These are phyloP conservation scores for Lactarius indigo DNA, from an alignment of 768 basidiomycete species.

Conservation along the genomic window DNA sequence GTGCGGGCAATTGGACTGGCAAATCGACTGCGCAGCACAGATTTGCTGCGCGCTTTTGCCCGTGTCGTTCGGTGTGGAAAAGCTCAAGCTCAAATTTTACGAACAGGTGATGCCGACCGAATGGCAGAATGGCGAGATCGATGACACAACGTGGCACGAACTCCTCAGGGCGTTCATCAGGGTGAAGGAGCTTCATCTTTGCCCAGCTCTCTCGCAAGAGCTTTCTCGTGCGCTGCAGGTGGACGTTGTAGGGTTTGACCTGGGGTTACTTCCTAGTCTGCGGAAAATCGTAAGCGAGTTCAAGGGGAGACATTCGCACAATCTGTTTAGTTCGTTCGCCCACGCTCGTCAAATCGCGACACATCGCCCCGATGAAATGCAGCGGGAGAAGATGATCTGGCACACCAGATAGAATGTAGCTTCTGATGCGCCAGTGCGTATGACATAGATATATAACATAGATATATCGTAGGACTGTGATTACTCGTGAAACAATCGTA, in stretches of 20 bases:
- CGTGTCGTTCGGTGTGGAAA: neutral
- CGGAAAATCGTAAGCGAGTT: too few species aligned
- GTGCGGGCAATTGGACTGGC: neutral
- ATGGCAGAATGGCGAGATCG: neutral
- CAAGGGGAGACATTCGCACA: too few species aligned
- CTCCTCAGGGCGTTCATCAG: neutral
- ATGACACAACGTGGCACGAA: neutral
- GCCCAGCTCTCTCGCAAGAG: neutral
- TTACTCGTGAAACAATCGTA: too few species aligned
- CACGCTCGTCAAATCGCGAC: too few species aligned
- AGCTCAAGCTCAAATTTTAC: neutral
- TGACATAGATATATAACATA: too few species aligned
- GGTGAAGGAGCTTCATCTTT: neutral
- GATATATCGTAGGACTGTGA: too few species aligned
- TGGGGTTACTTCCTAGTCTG: neutral
- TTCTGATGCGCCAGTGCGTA: too few species aligned
- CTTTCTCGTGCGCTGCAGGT: neutral
- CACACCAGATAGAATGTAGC: too few species aligned
- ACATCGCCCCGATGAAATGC: too few species aligned
- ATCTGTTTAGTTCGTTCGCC: too few species aligned
- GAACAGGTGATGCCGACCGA: neutral
- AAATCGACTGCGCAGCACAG: neutral
- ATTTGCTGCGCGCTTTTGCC: neutral
- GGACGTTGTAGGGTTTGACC: neutral
- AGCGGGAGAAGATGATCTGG: too few species aligned